phyloP scores from a whole-genome alignment of 768 basidiomycete genomes.

The Lactarius hengduanensis region DNA sequence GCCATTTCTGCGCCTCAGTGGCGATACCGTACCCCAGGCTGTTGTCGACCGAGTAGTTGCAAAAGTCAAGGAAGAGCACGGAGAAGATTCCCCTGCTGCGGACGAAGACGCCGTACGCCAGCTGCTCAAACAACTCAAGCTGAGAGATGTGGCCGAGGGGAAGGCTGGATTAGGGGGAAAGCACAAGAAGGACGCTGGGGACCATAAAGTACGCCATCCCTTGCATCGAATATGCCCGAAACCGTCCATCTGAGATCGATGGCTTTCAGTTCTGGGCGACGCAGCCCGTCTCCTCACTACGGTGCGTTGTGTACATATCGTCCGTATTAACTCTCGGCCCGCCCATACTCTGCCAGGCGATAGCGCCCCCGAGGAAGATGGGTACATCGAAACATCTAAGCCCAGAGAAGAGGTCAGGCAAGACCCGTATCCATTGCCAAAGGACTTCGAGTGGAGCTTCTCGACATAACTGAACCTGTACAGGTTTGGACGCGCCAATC shows the following conservation, averaged over 20 bases:
- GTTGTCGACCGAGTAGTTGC: conserved; percentile 66
- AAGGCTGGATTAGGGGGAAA: conserved; percentile 73
- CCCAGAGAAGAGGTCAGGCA: conserved; percentile 78
- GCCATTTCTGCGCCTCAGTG: conserved; percentile 48
- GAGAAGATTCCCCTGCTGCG: conserved; percentile 37
- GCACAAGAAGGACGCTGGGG: conserved; percentile 78
- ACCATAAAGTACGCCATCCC: conserved; percentile 69
- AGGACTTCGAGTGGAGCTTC: conserved; percentile 87
- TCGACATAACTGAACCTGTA: conserved; percentile 74
- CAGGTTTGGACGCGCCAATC: conserved; percentile 49
- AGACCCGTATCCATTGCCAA: conserved; percentile 84
- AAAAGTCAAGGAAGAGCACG: conserved; percentile 46
- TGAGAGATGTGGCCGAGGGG: conserved; percentile 83
- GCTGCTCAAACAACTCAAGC: conserved; percentile 72
- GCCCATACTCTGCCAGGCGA: conserved; percentile 47
- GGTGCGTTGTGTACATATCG: conserved; percentile 41
- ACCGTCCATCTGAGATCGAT: conserved; percentile 17
- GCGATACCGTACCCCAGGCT: conserved; percentile 60
- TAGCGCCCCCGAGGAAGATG: conserved; percentile 67
- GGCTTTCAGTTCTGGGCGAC: conserved; percentile 89
- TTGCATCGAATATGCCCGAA: not conserved
- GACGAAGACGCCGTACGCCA: conserved; percentile 66
- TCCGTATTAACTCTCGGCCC: conserved; percentile 1
- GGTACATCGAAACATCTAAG: conserved; percentile 83
- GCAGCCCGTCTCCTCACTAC: conserved; percentile 92